Base-by-base conservation (phyloP, 164 flowering plant genomes). In the Tinospora cordifolia region DNA sequence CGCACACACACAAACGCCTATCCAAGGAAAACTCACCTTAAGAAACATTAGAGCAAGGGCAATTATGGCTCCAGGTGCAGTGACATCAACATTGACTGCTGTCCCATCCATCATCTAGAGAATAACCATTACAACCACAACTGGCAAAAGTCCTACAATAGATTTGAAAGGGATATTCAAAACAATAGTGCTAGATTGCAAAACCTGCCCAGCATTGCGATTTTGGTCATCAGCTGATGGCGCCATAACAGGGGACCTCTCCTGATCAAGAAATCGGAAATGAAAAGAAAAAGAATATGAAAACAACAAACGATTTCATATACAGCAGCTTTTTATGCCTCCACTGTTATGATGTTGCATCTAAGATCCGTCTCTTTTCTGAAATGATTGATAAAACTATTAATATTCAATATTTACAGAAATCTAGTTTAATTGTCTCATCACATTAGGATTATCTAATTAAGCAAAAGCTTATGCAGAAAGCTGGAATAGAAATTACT, bases 41-140 rank as follows among this genome's bases (percentile, higher is more conserved):
- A 92, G 70, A 80, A 84, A 94, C 84, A 92, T 82, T 70, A 94
- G 78, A 63, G 92, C 86, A 39, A 94, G 79, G 76, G 99, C 99
- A 77, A 94, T 83, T 69, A 87, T 85, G 49, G 99, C 98, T 60
- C 99, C 99, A 76, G 99, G 98, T 30, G 99, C 97, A 77, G 99
- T 94, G 65, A 92, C 96, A 83, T 94, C 99, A 77, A 94, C 80
- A 74, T 94, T 94, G 63, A 88, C 81, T 11, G 81, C 72, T 69
- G 84, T 78, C 38, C 85, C 92, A 79, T 94, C 98, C 84, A 82
- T 80, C 81, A 87, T 83, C 98, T 94, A 78, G 25, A 19, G 67
- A 21, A 64, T 36, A 36, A 12, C 49, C 39, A 73, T 72, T 41
- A 41, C 41, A 63, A 54, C 40, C 36, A 41, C 41, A 24, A 38